A percentile compares a stretch with the other conserved stretches of the same genome.
Evolutionary conservation across 495 filamentous ascomycete species (phyloP).

Genomic region (Penicillium flavigenum): DNA sequence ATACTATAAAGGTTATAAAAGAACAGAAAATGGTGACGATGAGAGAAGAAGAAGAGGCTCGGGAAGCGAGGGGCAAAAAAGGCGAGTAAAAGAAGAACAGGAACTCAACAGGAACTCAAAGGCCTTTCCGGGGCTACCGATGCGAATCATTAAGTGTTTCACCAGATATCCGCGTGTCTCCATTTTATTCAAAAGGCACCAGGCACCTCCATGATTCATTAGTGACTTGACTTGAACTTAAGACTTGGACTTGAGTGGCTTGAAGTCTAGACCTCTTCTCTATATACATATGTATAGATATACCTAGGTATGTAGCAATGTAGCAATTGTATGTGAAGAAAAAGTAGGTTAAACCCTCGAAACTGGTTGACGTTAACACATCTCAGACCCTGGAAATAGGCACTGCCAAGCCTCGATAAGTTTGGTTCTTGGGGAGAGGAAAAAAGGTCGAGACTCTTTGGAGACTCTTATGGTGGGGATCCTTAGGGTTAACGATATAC

Average conservation of each 20-base stretch:
- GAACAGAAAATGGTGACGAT: slow-evolving; percentile 29
- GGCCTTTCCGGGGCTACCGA: slow-evolving; percentile 32
- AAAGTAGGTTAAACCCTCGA: not conserved
- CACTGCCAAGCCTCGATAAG: slow-evolving; percentile 10
- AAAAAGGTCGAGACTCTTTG: slow-evolving; percentile 14
- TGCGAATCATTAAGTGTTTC: slow-evolving; percentile 33
- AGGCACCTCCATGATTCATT: slow-evolving; percentile 23
- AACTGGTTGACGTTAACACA: slow-evolving; percentile 28
- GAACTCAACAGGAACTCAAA: slow-evolving; percentile 7
- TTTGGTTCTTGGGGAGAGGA: slow-evolving; percentile 17
- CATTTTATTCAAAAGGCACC: slow-evolving; percentile 25
- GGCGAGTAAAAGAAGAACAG: slow-evolving; percentile 1
- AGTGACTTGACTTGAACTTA: slow-evolving; percentile 16
- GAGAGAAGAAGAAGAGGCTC: slow-evolving; percentile 23
- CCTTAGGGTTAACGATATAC: slow-evolving; percentile 5
- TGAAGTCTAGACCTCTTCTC: not conserved
- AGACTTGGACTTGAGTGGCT: not conserved
- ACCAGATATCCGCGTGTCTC: slow-evolving; percentile 23
- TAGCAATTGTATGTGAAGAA: too few relatives aligned
- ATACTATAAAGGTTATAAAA: not conserved
- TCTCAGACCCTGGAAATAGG: slow-evolving; percentile 17
- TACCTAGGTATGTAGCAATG: too few relatives aligned
- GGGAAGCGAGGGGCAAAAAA: slow-evolving; percentile 29
- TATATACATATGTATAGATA: too few relatives aligned
- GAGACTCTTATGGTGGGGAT: not conserved